Percentiles rank a stretch among this genome's conserved stretches.
phyloP scores from a whole-genome alignment of 257 asterid genomes.

The Mitragyna speciosa region DNA sequence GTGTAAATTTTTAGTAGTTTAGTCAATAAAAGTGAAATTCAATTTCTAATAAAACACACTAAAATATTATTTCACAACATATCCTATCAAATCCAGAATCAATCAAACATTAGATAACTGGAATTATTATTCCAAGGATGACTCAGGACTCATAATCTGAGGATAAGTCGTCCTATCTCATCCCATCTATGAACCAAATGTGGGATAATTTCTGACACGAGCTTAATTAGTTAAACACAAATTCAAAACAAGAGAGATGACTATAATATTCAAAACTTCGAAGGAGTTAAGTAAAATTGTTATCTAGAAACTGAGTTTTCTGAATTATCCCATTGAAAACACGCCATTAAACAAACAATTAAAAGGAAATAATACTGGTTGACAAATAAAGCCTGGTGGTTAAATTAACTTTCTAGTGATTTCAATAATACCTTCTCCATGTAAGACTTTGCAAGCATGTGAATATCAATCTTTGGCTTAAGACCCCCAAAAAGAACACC shows the following conservation, averaged over 20 bases:
- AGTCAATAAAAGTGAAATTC: too few relatives aligned
- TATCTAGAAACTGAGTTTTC: neutral
- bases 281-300: neutral
- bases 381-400: too few relatives aligned
- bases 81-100: too few relatives aligned
- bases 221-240: neutral
- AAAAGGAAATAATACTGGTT: neutral
- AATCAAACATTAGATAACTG: too few relatives aligned
- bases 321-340: neutral
- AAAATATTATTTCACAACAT: too few relatives aligned
- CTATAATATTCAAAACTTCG: neutral
- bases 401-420: neutral
- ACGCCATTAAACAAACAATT: neutral
- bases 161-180: too few relatives aligned
- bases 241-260: neutral
- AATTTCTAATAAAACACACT: too few relatives aligned
- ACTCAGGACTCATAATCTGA: too few relatives aligned
- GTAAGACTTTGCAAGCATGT: conserved; percentile 50
- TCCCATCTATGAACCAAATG: too few relatives aligned
- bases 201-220: neutral
- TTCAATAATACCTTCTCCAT: conserved; percentile 45
- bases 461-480: conserved; percentile 63
- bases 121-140: too few relatives aligned
- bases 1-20: too few relatives aligned
- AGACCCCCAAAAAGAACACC: conserved; percentile 61